phyloP scores from a whole-genome alignment of 805 yeast genomes.

The Saturnispora serradocipensis region DNA sequence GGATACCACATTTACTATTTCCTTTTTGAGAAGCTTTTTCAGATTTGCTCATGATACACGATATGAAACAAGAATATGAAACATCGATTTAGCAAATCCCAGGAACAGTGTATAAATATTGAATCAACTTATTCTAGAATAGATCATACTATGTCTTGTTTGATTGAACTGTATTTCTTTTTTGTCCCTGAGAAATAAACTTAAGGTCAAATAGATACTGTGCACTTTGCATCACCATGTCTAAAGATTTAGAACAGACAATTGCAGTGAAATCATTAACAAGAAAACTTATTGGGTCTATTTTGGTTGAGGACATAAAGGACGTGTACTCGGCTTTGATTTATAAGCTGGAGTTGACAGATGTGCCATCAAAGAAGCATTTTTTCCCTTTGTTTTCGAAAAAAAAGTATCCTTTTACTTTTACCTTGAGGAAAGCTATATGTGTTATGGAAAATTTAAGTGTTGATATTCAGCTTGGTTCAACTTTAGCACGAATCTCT shows the following conservation, averaged over 20 bases:
- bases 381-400: constrained; percentile 7
- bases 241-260: not conserved
- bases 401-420: constrained; percentile 39
- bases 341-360: constrained; percentile 31
- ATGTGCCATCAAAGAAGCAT: not conserved
- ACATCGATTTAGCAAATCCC: not conserved
- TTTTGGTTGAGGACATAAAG: constrained; percentile 48
- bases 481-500: constrained; percentile 45
- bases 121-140: not conserved
- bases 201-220: not conserved
- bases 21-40: not conserved
- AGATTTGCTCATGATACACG: not conserved
- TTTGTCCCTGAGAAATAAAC: not conserved
- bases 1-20: not conserved
- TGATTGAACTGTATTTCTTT: not conserved
- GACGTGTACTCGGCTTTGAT: constrained; percentile 47
- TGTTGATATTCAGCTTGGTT: constrained; percentile 38
- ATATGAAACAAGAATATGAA: not conserved
- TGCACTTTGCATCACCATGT: not conserved
- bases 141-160: not conserved
- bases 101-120: not conserved
- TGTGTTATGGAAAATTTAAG: constrained; percentile 38
- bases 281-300: constrained; percentile 43
- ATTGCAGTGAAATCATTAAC: constrained; percentile 10
- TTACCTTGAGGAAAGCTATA: constrained; percentile 44